phyloP scores from a whole-genome alignment of 805 yeast genomes.

The Blastobotrys mokoenaii region DNA sequence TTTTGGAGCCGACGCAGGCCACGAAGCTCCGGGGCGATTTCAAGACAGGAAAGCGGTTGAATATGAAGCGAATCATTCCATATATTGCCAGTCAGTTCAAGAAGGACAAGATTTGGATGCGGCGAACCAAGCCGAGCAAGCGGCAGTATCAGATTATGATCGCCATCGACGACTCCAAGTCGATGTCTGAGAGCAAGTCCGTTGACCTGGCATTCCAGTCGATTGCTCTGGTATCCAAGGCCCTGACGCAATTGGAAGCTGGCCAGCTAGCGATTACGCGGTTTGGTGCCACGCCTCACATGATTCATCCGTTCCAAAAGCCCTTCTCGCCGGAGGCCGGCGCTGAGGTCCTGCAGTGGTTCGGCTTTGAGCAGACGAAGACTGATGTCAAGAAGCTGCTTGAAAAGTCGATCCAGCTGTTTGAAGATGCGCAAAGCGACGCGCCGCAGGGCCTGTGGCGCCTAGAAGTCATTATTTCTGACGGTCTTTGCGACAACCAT shows the following conservation, averaged over 20 bases:
- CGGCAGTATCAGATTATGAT: constrained; percentile 97
- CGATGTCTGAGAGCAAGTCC: constrained; percentile 90
- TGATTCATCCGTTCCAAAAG: constrained; percentile 83
- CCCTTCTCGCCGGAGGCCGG: constrained; percentile 83
- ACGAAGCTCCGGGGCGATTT: constrained; percentile 93
- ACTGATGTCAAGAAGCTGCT: constrained; percentile 79
- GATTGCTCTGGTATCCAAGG: constrained; percentile 87
- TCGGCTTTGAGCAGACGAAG: constrained; percentile 78
- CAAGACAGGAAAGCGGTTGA: constrained; percentile 92
- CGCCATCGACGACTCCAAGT: constrained; percentile 93
- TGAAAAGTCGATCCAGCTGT: constrained; percentile 60
- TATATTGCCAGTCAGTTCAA: constrained; percentile 96
- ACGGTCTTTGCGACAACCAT: constrained; percentile 97
- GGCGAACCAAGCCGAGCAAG: constrained; percentile 95
- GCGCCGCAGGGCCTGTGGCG: constrained; percentile 68
- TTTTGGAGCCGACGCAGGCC: constrained; percentile 92
- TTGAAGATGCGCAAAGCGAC: constrained; percentile 45
- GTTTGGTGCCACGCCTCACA: constrained; percentile 76
- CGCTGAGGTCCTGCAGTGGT: constrained; percentile 74
- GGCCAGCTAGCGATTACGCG: constrained; percentile 87
- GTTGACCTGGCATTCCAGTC: constrained; percentile 91
- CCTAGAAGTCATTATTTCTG: constrained; percentile 84
- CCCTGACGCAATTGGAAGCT: constrained; percentile 86
- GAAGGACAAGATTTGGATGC: constrained; percentile 96
- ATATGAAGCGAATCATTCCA: constrained; percentile 95